Conservation (phyloP, 1,284 basidiomycete species). For the Inonotus hispidus region DNA sequence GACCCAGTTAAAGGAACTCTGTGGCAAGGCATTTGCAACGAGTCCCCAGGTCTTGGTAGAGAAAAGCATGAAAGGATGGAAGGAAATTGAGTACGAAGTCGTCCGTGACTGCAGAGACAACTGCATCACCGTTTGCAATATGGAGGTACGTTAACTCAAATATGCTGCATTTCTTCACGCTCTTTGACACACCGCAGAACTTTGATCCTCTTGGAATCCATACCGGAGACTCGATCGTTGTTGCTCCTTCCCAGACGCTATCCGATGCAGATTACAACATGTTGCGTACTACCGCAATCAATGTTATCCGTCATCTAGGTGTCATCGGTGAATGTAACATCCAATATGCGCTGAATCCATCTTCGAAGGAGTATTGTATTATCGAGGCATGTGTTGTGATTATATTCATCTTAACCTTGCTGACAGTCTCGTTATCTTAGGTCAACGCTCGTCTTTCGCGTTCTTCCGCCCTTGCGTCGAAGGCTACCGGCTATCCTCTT, state of each 20-base stretch:
- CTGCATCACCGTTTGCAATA: slow-evolving; percentile 99
- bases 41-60: slow-evolving; percentile 97
- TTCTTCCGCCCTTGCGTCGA: slow-evolving; percentile 96
- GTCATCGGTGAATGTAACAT: slow-evolving; percentile 99
- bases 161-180: not conserved
- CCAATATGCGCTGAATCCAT: slow-evolving; percentile 96
- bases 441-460: slow-evolving; percentile 99
- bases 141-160: slow-evolving; percentile 69
- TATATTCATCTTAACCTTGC: not conserved
- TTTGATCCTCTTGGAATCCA: slow-evolving; percentile 99
- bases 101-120: slow-evolving; percentile 98
- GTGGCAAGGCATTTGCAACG: slow-evolving; percentile 92
- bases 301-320: slow-evolving; percentile 95
- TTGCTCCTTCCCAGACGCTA: slow-evolving; percentile 96
- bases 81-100: slow-evolving; percentile 99
- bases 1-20: slow-evolving; percentile 80
- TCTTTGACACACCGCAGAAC: slow-evolving; percentile 53
- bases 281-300: slow-evolving; percentile 96
- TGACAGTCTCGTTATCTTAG: slow-evolving; percentile 30
- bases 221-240: slow-evolving; percentile 98
- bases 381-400: slow-evolving; percentile 67
- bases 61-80: slow-evolving; percentile 99
- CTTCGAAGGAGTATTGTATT: slow-evolving; percentile 95
- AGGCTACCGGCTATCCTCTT: slow-evolving; percentile 97
- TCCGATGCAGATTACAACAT: slow-evolving; percentile 99